Evolutionary conservation across 371 early-diverging fungal species (phyloP).

Genomic region (Rhizopus microsporus): DNA sequence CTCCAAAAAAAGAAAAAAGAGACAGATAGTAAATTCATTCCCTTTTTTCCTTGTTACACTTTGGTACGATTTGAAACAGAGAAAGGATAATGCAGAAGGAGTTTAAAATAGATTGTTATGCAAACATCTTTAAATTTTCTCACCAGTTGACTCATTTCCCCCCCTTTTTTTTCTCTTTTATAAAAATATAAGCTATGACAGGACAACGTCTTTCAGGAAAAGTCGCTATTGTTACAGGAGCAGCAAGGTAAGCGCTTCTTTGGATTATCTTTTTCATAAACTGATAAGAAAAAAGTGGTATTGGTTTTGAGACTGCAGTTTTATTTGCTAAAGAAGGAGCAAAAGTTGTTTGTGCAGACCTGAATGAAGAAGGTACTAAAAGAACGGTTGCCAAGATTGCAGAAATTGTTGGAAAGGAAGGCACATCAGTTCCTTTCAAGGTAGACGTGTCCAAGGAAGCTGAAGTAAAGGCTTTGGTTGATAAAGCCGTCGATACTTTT

Average conservation of each 20-base stretch:
- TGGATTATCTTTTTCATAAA: not conserved
- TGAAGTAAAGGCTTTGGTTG: slow-evolving; percentile 72
- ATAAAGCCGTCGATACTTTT: slow-evolving; percentile 64
- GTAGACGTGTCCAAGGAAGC: slow-evolving; percentile 78
- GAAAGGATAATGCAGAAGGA: too few relatives aligned
- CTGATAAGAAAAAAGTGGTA: slow-evolving; percentile 60
- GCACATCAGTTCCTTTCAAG: slow-evolving; percentile 49
- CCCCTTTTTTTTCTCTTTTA: too few relatives aligned
- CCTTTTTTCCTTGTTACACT: too few relatives aligned
- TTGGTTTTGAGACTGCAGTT: slow-evolving; percentile 76
- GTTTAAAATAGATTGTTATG: too few relatives aligned
- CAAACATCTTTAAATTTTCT: too few relatives aligned
- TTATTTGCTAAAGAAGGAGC: slow-evolving; percentile 87
- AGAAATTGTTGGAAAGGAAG: slow-evolving; percentile 28
- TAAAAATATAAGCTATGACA: slow-evolving; percentile 9
- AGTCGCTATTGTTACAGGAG: slow-evolving; percentile 87
- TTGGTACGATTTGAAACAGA: too few relatives aligned
- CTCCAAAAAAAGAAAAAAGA: too few relatives aligned
- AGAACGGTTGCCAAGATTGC: slow-evolving; percentile 54
- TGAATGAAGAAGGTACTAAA: slow-evolving; percentile 63
- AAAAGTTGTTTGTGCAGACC: slow-evolving; percentile 76
- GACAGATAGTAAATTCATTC: too few relatives aligned
- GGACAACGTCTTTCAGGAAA: slow-evolving; percentile 54
- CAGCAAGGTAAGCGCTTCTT: slow-evolving; percentile 61
- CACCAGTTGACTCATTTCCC: too few relatives aligned